Base-by-base conservation (phyloP, 2,329 filamentous ascomycete genomes). In the Fusarium sp. region DNA sequence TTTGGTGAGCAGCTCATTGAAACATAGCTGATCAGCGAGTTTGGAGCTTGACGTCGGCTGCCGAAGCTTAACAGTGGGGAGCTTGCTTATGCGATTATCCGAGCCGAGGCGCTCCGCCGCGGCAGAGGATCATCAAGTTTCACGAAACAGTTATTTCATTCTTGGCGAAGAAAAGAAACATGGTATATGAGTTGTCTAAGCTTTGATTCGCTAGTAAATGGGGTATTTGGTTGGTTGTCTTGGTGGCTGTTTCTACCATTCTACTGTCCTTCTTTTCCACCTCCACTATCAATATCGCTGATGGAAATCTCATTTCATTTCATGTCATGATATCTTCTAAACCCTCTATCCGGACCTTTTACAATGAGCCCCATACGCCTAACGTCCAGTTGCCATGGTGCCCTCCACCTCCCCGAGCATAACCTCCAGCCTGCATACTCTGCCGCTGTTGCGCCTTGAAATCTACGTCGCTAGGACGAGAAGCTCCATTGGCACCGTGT, bases 401-500 rank as follows among this genome's bases (percentile, higher is more conserved):
- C 5, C 77, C 77, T 57, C 78, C 79, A 26, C 74, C 72, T 13
- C 76, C 75, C 38, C 80, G 72, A 36, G 77, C 75, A 67, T 89
- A 74, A 17, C 85, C 84, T 11, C 85, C 86, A 0, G 87, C 80
- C 0, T 87, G 89, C 81, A 92, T 84, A 73, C 90, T 92, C 76
- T 92, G 89, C 60, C 90, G 84, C 67, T 89, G 87, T 54, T 85
- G 84, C 4, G 82, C 80, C 77, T 87, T 87, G 42, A 84, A 73
- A 62, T 89, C 88, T 6, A 91, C 83, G 15, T 92, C 90, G 44
- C 78, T 83, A 2, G 88, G 84, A 45, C 84, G 84, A 19, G 83
- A 87, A 2, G 91, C 90, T 4, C 91, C 91, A 19, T 82, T 81
- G 22, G 87, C 80, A 3, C 92, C 92, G 67, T 93, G 86, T 70